Base-by-base conservation (phyloP, 257 asterid genomes). In the Thymus mandschuricus region DNA sequence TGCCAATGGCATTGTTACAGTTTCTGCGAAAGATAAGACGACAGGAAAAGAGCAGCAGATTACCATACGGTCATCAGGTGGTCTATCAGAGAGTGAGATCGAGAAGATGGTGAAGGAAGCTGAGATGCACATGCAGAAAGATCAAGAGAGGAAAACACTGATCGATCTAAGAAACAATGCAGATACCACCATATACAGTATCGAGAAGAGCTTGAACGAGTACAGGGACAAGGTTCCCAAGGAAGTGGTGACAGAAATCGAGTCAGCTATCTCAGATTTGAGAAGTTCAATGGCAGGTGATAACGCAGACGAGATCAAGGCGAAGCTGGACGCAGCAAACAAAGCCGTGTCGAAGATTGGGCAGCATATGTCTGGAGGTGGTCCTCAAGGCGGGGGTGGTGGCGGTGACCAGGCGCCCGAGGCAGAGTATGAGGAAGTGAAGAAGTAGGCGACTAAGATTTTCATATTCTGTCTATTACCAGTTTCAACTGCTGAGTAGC, bases 101-200 rank as follows among this genome's bases (percentile, higher is more conserved):
- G 89, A 88, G 10, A 84, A 88, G 79, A 85, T 87, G 94, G 94
- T 85, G 3, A 81, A 75, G 78, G 94, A 87, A 74, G 91, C 88
- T 0, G 94, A 87, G 82, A 54, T 76, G 54, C 92, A 86, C 33
- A 75, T 89, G 51, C 89, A 84, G 68, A 84, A 66, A 72, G 92
- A 86, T 73, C 92, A 86, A 55, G 92, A 86, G 65, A 82, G 85
- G 80, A 86, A 86, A 66, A 64, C 89, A 11, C 66, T 86, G 78
- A 86, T 86, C 1, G 89, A 84, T 38, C 21, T 84, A 11, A 86
- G 81, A 70, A 86, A 86, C 78, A 84, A 10, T 10, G 91, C 89
- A 0, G 91, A 86, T 70, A 86, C 91, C 57, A 77, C 89, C 33
- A 84, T 86, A 38, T 86, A 86, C 78, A 80, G 86, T 21, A 84